These are phyloP conservation scores for Glutinoglossum americanum DNA, from an alignment of 495 filamentous ascomycete species.

Conservation along the genomic window DNA sequence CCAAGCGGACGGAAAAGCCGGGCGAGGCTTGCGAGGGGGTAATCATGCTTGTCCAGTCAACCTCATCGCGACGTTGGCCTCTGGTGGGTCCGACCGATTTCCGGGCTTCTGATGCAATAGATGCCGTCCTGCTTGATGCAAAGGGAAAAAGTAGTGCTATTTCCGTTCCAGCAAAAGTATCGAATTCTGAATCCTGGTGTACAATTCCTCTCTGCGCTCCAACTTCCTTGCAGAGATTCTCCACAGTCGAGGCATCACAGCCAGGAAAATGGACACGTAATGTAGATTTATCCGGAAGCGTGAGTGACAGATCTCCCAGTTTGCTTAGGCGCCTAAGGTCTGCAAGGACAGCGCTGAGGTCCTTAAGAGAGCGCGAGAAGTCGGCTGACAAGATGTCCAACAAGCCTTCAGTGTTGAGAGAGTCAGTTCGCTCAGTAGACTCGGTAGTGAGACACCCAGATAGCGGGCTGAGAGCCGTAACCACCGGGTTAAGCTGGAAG, in stretches of 20 bases:
- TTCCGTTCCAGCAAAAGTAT: conserved; percentile 32
- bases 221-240: conserved; percentile 68
- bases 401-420: conserved; percentile 55
- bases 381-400: conserved; percentile 69
- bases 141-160: conserved; percentile 74
- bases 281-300: conserved; percentile 35
- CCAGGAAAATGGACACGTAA: conserved; percentile 77
- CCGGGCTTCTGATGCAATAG: conserved; percentile 3
- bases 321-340: conserved; percentile 57
- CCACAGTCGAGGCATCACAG: conserved; percentile 67
- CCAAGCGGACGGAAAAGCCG: neutral
- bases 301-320: conserved; percentile 67
- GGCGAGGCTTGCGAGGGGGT: conserved; percentile 15
- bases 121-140: conserved; percentile 34
- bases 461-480: conserved; percentile 57
- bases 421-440: conserved; percentile 9
- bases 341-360: conserved; percentile 54
- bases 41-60: conserved; percentile 38
- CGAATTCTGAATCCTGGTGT: conserved; percentile 56
- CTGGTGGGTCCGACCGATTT: conserved; percentile 6
- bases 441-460: conserved; percentile 15
- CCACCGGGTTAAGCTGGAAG: conserved; percentile 67
- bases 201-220: conserved; percentile 58
- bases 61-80: conserved; percentile 14
- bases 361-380: conserved; percentile 70